These are phyloP conservation scores for Diaporthe vaccinii DNA, from an alignment of 2,329 filamentous ascomycete genomes.

Conservation along the genomic window DNA sequence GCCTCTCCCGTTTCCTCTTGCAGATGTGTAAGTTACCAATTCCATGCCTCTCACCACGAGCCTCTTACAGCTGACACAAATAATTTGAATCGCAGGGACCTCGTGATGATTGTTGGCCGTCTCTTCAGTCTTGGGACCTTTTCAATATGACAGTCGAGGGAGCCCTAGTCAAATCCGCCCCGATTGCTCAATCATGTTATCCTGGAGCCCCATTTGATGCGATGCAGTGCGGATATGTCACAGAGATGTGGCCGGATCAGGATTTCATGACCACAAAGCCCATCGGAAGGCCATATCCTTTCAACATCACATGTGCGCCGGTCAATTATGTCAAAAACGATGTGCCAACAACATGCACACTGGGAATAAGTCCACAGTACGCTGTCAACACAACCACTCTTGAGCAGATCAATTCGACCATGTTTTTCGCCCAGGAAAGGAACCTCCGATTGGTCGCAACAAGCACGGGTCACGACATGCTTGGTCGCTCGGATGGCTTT, in stretches of 20 bases:
- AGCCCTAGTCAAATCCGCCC: background rate
- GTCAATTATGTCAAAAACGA: background rate
- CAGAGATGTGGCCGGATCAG: background rate
- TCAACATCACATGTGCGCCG: slow-evolving; percentile 18
- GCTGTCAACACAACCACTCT: slow-evolving; percentile 44
- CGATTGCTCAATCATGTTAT: slow-evolving; percentile 15
- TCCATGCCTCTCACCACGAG: background rate
- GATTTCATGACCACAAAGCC: background rate
- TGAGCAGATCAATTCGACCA: slow-evolving; percentile 42
- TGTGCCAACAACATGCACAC: slow-evolving; percentile 35
- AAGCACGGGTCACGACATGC: slow-evolving; percentile 43
- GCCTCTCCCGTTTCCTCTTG: background rate
- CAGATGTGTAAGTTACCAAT: background rate
- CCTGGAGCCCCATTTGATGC: background rate
- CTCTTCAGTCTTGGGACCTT: background rate
- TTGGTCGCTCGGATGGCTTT: slow-evolving; percentile 38
- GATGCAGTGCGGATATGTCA: background rate
- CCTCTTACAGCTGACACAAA: too few relatives aligned
- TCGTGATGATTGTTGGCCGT: slow-evolving; percentile 30
- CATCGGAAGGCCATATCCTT: background rate
- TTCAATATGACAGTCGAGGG: slow-evolving; percentile 4
- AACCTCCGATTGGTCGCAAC: slow-evolving; percentile 46
- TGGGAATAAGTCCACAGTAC: slow-evolving; percentile 43
- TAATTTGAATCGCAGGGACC: background rate
- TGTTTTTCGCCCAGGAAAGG: slow-evolving; percentile 44